Base-by-base conservation (phyloP, 768 basidiomycete species). In the Pleurotus djamor region DNA sequence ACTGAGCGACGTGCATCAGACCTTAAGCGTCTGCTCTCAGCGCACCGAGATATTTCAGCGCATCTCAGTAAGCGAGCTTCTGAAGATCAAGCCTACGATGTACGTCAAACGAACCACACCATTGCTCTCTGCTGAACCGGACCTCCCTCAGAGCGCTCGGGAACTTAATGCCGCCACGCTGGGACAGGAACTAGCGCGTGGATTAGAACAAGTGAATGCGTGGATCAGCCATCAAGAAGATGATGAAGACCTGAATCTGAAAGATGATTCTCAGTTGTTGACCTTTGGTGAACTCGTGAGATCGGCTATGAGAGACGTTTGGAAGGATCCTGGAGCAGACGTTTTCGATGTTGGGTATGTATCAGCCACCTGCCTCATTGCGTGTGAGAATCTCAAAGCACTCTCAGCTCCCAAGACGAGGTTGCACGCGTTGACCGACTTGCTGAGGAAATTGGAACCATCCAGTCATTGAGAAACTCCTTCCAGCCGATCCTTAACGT, bases 401-500 rank as follows among this genome's bases (percentile, higher is more conserved):
- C 2, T n/a, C 52, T 36, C 64, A 92, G 88, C 8, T 86, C 86
- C 0, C 84, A 89, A 62, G 89, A 92, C 60, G 92, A 94, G 65
- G 81, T 78, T 4, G 66, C 76, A 32, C 83, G 86, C 4, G 77
- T 92, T 43, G 92, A 95, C 67, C 76, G 79, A 0, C 75, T 92
- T 17, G 78, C 89, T 1, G 89, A 93, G 63, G 85, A 87, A 64
- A 84, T 96, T 58, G 91, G 91, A 14, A 85, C 84, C 0, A 80
- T 88, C 12, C 92, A 94, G 60, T 83, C 79, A 41, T 76, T 97
- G 50, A 86, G 85, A 59, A 87, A 82, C 62, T 92, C 91, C 2
- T 96, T 96, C 70, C 85, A 91, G 47, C 87, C 92, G 0, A 91
- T 98, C 56, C 74, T 98, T 10, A 86, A 85, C 16, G 86, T 89